These are phyloP conservation scores for Fusarium sp. DNA, from an alignment of 2,329 filamentous ascomycete genomes.

Conservation along the genomic window DNA sequence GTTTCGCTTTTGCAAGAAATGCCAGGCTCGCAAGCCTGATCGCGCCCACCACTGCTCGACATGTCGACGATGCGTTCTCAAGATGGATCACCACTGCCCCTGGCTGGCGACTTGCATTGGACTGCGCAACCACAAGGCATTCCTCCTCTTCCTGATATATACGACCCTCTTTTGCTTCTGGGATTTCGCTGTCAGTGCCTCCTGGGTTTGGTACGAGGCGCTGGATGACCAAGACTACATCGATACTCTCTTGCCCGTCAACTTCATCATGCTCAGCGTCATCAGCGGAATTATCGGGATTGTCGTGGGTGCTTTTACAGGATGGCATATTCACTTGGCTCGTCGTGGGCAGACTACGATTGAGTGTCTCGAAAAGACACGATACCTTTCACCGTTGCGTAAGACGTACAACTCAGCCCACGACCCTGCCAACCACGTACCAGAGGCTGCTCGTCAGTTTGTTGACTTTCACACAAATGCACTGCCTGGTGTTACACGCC, in stretches of 20 bases:
- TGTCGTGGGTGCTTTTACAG: slow-evolving; percentile 89
- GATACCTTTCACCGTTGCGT: slow-evolving; percentile 87
- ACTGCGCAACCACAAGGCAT: slow-evolving; percentile 94
- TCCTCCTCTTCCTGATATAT: slow-evolving; percentile 92
- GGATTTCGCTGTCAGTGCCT: slow-evolving; percentile 80
- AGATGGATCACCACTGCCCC: slow-evolving; percentile 99
- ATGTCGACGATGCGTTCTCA: slow-evolving; percentile 93
- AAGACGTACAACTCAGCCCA: slow-evolving; percentile 76
- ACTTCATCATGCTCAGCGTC: slow-evolving; percentile 90
- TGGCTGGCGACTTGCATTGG: slow-evolving; percentile 98
- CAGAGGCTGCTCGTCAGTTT: slow-evolving; percentile 77
- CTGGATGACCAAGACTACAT: slow-evolving; percentile 78
- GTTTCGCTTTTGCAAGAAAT: slow-evolving; percentile 96
- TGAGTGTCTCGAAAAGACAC: slow-evolving; percentile 94
- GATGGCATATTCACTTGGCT: slow-evolving; percentile 91
- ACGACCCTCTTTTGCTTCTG: slow-evolving; percentile 88
- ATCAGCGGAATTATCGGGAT: slow-evolving; percentile 92
- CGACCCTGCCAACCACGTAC: slow-evolving; percentile 65
- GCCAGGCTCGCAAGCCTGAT: slow-evolving; percentile 93
- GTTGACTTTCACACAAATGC: slow-evolving; percentile 87
- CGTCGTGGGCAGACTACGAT: slow-evolving; percentile 90
- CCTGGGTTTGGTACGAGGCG: slow-evolving; percentile 90
- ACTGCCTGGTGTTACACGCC: slow-evolving; percentile 83
- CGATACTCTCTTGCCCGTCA: slow-evolving; percentile 87
- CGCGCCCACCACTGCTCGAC: slow-evolving; percentile 97